Evolutionary conservation across 305 asterid genomes (phyloP).

Genomic region (Rubia balearica): DNA sequence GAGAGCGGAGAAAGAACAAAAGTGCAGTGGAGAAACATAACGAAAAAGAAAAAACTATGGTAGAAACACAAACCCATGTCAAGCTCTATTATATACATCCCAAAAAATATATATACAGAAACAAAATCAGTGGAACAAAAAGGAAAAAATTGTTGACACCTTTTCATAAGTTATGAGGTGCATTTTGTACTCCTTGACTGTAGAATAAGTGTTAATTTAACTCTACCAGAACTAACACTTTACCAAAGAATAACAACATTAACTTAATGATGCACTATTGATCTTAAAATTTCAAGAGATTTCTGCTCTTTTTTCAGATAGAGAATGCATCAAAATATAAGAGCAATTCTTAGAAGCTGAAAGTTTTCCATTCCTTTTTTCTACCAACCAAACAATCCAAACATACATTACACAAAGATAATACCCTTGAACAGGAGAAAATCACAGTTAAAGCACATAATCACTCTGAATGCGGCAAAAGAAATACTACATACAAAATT

Average conservation of each 20-base stretch:
- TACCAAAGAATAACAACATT: background rate
- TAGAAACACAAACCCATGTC: too few species aligned
- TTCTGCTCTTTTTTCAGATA: background rate
- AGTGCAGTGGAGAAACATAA: too few species aligned
- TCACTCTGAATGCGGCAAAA: background rate
- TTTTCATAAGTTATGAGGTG: background rate
- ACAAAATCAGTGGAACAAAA: slow-evolving; percentile 8
- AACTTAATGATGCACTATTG: background rate
- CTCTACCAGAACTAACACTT: background rate
- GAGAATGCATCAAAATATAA: background rate
- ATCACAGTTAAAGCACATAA: background rate
- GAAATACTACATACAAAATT: slow-evolving; percentile 46
- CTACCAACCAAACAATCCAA: background rate
- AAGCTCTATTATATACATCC: slow-evolving; percentile 48
- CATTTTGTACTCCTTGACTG: background rate
- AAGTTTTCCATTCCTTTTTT: background rate
- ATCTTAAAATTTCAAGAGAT: background rate
- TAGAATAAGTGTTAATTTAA: background rate
- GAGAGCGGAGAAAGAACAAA: too few species aligned
- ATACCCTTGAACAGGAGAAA: background rate
- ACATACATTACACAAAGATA: background rate
- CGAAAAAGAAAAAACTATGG: too few species aligned
- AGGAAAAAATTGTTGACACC: background rate
- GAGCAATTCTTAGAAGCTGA: background rate
- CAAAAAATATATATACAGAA: slow-evolving; percentile 18